Conservation (phyloP, 352 stramenopile genomes). For the Bremia lactucae region DNA sequence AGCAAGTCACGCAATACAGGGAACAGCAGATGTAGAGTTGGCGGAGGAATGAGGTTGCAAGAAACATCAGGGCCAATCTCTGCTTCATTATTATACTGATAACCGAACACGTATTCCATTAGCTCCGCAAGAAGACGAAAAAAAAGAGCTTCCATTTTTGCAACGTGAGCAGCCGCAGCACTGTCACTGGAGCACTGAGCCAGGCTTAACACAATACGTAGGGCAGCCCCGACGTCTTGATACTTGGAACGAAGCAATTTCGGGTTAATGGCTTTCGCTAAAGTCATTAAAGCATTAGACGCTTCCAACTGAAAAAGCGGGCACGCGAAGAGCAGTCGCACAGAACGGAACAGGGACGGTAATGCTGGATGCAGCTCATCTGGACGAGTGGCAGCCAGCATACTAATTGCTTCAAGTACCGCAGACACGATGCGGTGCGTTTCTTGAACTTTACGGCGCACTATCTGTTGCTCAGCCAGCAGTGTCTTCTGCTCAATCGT, state of each 20-base stretch:
- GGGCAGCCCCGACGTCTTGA: conserved; percentile 44
- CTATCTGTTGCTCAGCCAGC: conserved; percentile 47
- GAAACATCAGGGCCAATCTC: conserved; percentile 62
- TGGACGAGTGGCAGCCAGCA: conserved; percentile 40
- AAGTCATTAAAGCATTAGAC: conserved; percentile 23
- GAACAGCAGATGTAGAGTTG: conserved; percentile 72
- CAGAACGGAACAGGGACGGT: conserved; percentile 46
- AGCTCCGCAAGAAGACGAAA: conserved; percentile 43
- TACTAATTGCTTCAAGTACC: conserved; percentile 51
- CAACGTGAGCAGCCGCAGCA: conserved; percentile 26
- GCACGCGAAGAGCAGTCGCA: conserved; percentile 43
- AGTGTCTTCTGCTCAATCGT: conserved; percentile 44
- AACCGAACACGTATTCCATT: conserved; percentile 76
- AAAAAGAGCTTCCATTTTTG: conserved; percentile 39
- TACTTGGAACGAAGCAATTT: conserved; percentile 51
- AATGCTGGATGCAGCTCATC: conserved; percentile 69
- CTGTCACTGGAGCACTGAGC: conserved; percentile 29
- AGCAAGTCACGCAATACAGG: conserved; percentile 57
- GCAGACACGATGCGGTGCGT: conserved; percentile 29
- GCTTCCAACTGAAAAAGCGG: conserved; percentile 42
- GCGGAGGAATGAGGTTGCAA: conserved; percentile 54
- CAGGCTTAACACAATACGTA: conserved; percentile 45
- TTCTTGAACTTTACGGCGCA: conserved; percentile 37
- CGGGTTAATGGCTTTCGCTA: conserved; percentile 56
- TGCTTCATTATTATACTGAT: conserved; percentile 65